A percentile compares a stretch with the other conserved stretches of the same genome.
phyloP scores from a whole-genome alignment of 1,284 basidiomycete genomes.

The Cryptococcus sp. region DNA sequence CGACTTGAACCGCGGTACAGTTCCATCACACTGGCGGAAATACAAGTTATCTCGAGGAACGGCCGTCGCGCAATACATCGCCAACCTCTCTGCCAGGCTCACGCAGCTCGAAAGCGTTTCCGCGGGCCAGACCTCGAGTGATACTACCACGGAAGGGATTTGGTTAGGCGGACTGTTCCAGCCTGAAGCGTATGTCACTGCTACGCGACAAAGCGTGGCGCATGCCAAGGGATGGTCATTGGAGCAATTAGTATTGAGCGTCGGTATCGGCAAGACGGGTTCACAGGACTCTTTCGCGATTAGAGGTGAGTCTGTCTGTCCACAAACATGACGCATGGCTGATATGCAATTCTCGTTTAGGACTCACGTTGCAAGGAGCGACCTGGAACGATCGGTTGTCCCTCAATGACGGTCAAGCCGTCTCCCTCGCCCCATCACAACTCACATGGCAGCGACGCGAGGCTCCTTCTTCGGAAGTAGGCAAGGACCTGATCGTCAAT shows the following conservation, averaged over 20 bases:
- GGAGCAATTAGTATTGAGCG: constrained; percentile 76
- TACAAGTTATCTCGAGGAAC: constrained; percentile 83
- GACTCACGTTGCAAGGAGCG: constrained; percentile 82
- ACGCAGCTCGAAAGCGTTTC: constrained; percentile 78
- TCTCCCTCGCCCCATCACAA: constrained; percentile 73
- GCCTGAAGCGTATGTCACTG: constrained; percentile 92
- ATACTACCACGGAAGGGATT: constrained; percentile 47
- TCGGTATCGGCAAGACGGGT: constrained; percentile 77
- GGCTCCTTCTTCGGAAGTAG: constrained; percentile 8
- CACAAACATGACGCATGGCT: background rate
- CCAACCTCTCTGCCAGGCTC: constrained; percentile 75
- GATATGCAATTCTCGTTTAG: constrained; percentile 54
- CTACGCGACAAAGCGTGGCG: constrained; percentile 87
- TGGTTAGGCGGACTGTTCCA: constrained; percentile 93
- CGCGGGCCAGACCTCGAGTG: constrained; percentile 51
- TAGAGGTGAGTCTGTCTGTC: constrained; percentile 64
- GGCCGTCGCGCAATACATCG: constrained; percentile 80
- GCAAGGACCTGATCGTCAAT: constrained; percentile 61
- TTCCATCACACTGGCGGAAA: constrained; percentile 80
- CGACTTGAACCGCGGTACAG: constrained; percentile 83
- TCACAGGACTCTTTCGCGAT: constrained; percentile 76
- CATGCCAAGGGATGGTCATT: constrained; percentile 87
- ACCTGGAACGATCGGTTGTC: constrained; percentile 70
- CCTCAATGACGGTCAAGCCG: constrained; percentile 78
- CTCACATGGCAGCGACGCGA: constrained; percentile 75